A percentile compares a stretch with the other conserved stretches of the same genome.
These are phyloP conservation scores for Rubroboletus satanas DNA, from an alignment of 768 basidiomycete species.

Conservation along the genomic window DNA sequence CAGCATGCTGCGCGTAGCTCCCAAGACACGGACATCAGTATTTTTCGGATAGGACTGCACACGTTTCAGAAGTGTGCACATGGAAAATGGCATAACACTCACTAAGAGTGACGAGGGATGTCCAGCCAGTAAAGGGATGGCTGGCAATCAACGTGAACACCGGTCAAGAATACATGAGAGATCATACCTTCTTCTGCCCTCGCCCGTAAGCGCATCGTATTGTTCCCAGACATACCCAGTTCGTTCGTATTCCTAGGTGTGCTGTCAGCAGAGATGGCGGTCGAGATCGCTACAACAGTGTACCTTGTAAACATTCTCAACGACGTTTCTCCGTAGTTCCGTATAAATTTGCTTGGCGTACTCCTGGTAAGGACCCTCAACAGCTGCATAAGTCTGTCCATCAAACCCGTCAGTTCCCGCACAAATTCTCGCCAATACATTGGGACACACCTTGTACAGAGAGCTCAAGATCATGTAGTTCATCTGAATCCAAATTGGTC, in stretches of 20 bases:
- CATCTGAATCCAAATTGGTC: slow-evolving; percentile 97
- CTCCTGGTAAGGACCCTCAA: slow-evolving; percentile 77
- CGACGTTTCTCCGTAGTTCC: slow-evolving; percentile 75
- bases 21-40: slow-evolving; percentile 37
- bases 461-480: slow-evolving; percentile 86
- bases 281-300: background rate
- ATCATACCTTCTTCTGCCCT: slow-evolving; percentile 79
- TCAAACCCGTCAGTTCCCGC: background rate
- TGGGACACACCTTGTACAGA: slow-evolving; percentile 59
- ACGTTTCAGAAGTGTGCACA: slow-evolving; percentile 4
- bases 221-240: slow-evolving; percentile 99
- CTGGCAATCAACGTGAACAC: slow-evolving; percentile 37
- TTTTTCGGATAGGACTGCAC: slow-evolving; percentile 63
- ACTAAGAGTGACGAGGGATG: slow-evolving; percentile 86
- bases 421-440: background rate
- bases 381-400: slow-evolving; percentile 66
- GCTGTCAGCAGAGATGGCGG: slow-evolving; percentile 4
- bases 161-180: background rate
- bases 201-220: slow-evolving; percentile 80
- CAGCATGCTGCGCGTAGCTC: background rate
- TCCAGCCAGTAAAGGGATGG: slow-evolving; percentile 98
- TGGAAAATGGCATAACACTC: slow-evolving; percentile 34
- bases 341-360: slow-evolving; percentile 75
- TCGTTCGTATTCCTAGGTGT: slow-evolving; percentile 74
- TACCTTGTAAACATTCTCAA: slow-evolving; percentile 78